phyloP scores from a whole-genome alignment of 331 rosid species.

The Malus hybrid region DNA sequence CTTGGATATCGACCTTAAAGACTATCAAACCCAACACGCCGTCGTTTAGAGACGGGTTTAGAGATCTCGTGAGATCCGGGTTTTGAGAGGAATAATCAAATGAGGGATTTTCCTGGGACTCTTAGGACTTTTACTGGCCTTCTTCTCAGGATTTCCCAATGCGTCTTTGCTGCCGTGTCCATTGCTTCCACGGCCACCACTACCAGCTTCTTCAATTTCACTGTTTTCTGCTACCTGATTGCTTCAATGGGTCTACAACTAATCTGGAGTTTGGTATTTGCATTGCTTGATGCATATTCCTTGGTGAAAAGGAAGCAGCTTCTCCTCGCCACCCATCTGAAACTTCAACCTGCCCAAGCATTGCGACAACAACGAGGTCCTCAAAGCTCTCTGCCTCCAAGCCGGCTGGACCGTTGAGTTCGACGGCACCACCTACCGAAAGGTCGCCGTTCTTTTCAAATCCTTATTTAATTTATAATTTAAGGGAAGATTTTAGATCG shows the following conservation, averaged over 20 bases:
- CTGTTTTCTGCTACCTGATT: slow-evolving; percentile 84
- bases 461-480: neutral
- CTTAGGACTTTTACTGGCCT: too few relatives aligned
- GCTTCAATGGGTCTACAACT: slow-evolving; percentile 89
- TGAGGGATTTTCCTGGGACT: too few relatives aligned
- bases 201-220: slow-evolving; percentile 53
- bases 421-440: slow-evolving; percentile 81
- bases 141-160: too few relatives aligned
- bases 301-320: slow-evolving; percentile 43
- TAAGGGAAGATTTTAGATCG: too few relatives aligned
- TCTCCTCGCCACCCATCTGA: neutral
- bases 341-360: slow-evolving; percentile 82
- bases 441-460: slow-evolving; percentile 23
- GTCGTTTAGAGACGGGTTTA: slow-evolving; percentile 82
- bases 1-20: slow-evolving; percentile 81
- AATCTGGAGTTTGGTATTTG: slow-evolving; percentile 76
- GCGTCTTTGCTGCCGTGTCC: too few relatives aligned
- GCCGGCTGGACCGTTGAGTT: slow-evolving; percentile 93
- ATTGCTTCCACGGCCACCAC: slow-evolving; percentile 79
- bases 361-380: slow-evolving; percentile 76
- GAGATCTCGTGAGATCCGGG: slow-evolving; percentile 29
- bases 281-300: slow-evolving; percentile 73
- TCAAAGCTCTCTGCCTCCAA: slow-evolving; percentile 68
- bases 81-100: too few relatives aligned
- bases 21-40: slow-evolving; percentile 92